A percentile compares a stretch with the other conserved stretches of the same genome.
Evolutionary conservation across 495 filamentous ascomycete genomes (phyloP).

Genomic region (Mycothermus thermophilus): DNA sequence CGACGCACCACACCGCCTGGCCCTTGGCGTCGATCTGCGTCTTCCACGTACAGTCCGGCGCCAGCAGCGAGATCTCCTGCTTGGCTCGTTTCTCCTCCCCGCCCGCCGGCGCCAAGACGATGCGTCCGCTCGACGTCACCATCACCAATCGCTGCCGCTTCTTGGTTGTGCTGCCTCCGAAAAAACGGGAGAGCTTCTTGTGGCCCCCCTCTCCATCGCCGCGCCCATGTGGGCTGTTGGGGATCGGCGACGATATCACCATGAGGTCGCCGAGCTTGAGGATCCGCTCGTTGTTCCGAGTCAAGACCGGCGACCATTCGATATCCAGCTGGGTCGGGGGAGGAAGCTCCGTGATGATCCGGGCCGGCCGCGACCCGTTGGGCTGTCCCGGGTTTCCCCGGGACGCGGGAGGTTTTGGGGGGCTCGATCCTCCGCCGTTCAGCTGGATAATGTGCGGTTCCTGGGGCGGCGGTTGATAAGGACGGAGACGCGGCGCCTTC

Average conservation of each 20-base stretch:
- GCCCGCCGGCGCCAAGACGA: conserved; percentile 81
- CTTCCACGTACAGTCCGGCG: conserved; percentile 57
- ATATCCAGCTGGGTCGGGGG: conserved; percentile 95
- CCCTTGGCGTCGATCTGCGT: conserved; percentile 73
- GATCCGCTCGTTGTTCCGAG: conserved; percentile 81
- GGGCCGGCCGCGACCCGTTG: conserved; percentile 47
- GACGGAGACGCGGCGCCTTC: conserved; percentile 78
- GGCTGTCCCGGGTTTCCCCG: conserved; percentile 22
- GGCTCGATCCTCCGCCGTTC: conserved; percentile 40
- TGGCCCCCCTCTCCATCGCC: conserved; percentile 36
- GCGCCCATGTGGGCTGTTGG: conserved; percentile 50
- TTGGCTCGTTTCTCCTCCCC: conserved; percentile 96
- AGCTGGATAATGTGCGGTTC: conserved; percentile 68
- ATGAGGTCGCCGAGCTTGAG: conserved; percentile 83
- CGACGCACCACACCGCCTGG: conserved; percentile 75
- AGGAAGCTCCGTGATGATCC: conserved; percentile 88
- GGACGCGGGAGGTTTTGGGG: conserved; percentile 36
- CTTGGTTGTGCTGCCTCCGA: conserved; percentile 78
- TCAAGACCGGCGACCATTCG: conserved; percentile 96
- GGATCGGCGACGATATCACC: conserved; percentile 64
- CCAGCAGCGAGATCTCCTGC: conserved; percentile 68
- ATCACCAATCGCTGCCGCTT: conserved; percentile 88
- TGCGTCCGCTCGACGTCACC: conserved; percentile 79
- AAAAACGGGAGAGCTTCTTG: conserved; percentile 86
- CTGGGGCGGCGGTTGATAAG: conserved; percentile 66